phyloP scores from a whole-genome alignment of 2,329 filamentous ascomycete species.

The Diaporthe eres region DNA sequence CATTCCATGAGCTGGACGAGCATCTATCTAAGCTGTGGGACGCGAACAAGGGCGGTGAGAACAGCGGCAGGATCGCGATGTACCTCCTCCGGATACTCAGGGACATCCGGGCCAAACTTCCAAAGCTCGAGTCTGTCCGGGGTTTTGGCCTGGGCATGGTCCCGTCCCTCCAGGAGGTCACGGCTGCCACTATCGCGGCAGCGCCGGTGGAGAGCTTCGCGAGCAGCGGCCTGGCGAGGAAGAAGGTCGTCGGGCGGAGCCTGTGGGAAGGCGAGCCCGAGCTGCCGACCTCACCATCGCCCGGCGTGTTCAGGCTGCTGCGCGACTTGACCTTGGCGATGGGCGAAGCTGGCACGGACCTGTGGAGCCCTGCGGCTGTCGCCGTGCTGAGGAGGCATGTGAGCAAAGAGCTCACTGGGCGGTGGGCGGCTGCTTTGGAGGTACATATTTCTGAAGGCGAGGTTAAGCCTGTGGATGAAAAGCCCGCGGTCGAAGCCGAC shows the following conservation, averaged over 20 bases:
- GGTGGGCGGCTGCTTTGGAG: constrained; percentile 62
- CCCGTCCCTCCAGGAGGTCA: constrained; percentile 72
- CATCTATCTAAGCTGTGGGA: constrained; percentile 67
- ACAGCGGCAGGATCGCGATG: constrained; percentile 68
- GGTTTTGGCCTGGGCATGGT: constrained; percentile 74
- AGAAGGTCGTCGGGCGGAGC: constrained; percentile 70
- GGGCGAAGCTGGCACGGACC: constrained; percentile 78
- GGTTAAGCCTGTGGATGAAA: constrained; percentile 43
- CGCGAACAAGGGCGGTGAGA: constrained; percentile 58
- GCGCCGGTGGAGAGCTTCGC: constrained; percentile 64
- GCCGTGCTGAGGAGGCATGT: constrained; percentile 72
- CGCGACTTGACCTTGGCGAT: constrained; percentile 76
- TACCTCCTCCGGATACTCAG: constrained; percentile 82
- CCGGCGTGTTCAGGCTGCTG: constrained; percentile 80
- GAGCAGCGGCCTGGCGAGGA: constrained; percentile 57
- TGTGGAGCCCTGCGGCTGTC: constrained; percentile 84
- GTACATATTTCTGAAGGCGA: constrained; percentile 44
- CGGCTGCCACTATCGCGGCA: constrained; percentile 68
- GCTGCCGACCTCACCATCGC: constrained; percentile 84
- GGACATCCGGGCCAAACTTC: constrained; percentile 78
- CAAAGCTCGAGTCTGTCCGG: constrained; percentile 64
- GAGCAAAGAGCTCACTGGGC: constrained; percentile 61
- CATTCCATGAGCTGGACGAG: constrained; percentile 64
- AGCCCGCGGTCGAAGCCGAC: not conserved
- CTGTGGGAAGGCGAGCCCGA: constrained; percentile 86